A percentile compares a stretch with the other conserved stretches of the same genome.
phyloP scores from a whole-genome alignment of 2,329 filamentous ascomycete genomes.

The Penicillium sp. region DNA sequence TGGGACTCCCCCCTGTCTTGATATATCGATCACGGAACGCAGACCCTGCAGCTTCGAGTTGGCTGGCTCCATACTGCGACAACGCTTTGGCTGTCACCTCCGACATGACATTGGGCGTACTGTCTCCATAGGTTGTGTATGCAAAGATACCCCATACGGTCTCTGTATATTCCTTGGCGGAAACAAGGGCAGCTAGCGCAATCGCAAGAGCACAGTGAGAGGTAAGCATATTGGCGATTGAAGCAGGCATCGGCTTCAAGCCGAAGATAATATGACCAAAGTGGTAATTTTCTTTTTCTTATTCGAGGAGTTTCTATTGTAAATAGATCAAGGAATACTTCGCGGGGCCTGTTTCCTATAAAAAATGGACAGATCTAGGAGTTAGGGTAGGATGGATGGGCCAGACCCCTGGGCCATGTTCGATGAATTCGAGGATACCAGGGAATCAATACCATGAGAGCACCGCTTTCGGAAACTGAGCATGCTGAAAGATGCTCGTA shows the following conservation, averaged over 20 bases:
- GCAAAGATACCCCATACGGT: slow-evolving; percentile 56
- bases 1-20: slow-evolving; percentile 28
- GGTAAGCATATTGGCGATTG: slow-evolving; percentile 15
- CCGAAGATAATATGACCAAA: not conserved
- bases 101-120: slow-evolving; percentile 51
- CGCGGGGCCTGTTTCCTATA: slow-evolving; percentile 1
- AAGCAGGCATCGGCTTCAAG: not conserved
- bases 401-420: slow-evolving; percentile 18
- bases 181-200: slow-evolving; percentile 20
- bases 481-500: not conserved
- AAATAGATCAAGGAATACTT: not conserved
- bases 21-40: slow-evolving; percentile 60
- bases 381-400: slow-evolving; percentile 11
- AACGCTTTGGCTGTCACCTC: slow-evolving; percentile 40
- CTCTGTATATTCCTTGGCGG: slow-evolving; percentile 34
- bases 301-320: not conserved
- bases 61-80: slow-evolving; percentile 60
- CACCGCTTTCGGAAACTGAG: slow-evolving; percentile 20
- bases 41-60: slow-evolving; percentile 55
- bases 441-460: slow-evolving; percentile 3
- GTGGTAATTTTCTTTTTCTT: not conserved
- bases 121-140: slow-evolving; percentile 60
- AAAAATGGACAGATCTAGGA: not conserved
- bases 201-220: slow-evolving; percentile 9
- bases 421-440: slow-evolving; percentile 11